Percentiles rank a stretch among this genome's conserved stretches.
phyloP scores from a whole-genome alignment of 768 basidiomycete species.

The Lactarius evosmus region DNA sequence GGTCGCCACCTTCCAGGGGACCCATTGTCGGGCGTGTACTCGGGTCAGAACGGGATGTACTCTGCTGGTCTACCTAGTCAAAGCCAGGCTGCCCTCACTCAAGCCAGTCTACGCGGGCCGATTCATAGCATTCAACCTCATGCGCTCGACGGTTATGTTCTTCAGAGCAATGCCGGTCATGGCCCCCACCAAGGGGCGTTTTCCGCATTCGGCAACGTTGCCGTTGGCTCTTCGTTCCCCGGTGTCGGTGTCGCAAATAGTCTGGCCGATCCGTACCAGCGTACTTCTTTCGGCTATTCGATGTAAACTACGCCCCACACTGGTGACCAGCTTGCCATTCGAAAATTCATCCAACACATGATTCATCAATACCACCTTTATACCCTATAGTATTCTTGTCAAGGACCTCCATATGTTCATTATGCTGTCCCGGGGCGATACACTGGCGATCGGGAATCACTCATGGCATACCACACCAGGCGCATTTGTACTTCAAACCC shows the following conservation, averaged over 20 bases:
- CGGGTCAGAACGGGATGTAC: slow-evolving; percentile 59
- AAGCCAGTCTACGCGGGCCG: slow-evolving; percentile 37
- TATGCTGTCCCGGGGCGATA: slow-evolving; percentile 29
- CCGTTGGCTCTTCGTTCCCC: slow-evolving; percentile 50
- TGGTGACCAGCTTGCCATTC: slow-evolving; percentile 12
- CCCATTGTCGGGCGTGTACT: slow-evolving; percentile 64
- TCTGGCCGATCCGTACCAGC: slow-evolving; percentile 74
- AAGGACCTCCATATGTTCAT: slow-evolving; percentile 29
- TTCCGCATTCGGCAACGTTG: slow-evolving; percentile 52
- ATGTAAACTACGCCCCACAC: slow-evolving; percentile 50
- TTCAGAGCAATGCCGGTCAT: slow-evolving; percentile 69
- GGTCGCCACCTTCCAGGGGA: slow-evolving; percentile 57
- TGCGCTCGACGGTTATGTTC: slow-evolving; percentile 76
- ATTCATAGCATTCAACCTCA: slow-evolving; percentile 64
- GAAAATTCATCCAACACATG: slow-evolving; percentile 15
- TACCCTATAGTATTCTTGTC: slow-evolving; percentile 29
- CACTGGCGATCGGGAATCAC: slow-evolving; percentile 32
- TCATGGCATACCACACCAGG: slow-evolving; percentile 38
- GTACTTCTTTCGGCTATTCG: slow-evolving; percentile 69
- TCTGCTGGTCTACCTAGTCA: slow-evolving; percentile 58
- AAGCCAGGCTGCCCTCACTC: slow-evolving; percentile 43
- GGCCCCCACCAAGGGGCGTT: slow-evolving; percentile 58
- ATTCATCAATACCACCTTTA: slow-evolving; percentile 25
- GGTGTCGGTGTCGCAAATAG: slow-evolving; percentile 46
- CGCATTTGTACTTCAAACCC: slow-evolving; percentile 41